These are phyloP conservation scores for Diaporthe longicolla DNA, from an alignment of 2,329 filamentous ascomycete species.

Conservation along the genomic window DNA sequence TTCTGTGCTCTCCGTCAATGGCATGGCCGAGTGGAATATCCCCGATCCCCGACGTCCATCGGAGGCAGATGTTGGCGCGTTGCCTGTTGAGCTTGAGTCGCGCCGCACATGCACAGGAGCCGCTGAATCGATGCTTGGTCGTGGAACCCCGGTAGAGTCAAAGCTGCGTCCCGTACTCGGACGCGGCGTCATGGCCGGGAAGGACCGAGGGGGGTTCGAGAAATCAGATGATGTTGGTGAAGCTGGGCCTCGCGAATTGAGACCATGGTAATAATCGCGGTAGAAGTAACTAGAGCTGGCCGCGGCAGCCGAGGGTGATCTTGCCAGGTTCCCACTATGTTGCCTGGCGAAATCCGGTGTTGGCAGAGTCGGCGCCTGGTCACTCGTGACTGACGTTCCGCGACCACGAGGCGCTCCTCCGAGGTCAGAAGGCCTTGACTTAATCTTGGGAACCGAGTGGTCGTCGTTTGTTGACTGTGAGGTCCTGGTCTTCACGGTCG, in stretches of 20 bases:
- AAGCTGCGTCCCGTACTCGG: constrained; percentile 74
- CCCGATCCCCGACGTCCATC: constrained; percentile 76
- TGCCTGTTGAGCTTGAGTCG: constrained; percentile 70
- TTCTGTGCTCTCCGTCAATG: constrained; percentile 77
- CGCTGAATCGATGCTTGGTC: constrained; percentile 66
- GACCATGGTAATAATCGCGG: constrained; percentile 65
- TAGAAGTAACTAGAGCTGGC: constrained; percentile 69
- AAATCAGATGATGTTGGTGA: constrained; percentile 70
- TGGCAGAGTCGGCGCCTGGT: constrained; percentile 73
- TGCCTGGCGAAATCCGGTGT: constrained; percentile 76
- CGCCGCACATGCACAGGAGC: constrained; percentile 49
- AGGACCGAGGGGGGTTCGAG: constrained; percentile 62
- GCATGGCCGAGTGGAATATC: constrained; percentile 89
- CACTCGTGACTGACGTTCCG: constrained; percentile 73
- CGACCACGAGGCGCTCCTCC: constrained; percentile 65
- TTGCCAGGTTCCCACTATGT: constrained; percentile 75
- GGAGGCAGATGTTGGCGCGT: constrained; percentile 61
- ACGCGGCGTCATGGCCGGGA: constrained; percentile 61
- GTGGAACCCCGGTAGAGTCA: constrained; percentile 65
- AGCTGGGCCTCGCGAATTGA: constrained; percentile 68
- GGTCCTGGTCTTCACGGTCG: constrained; percentile 71
- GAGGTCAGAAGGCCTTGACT: constrained; percentile 64
- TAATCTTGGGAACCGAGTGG: constrained; percentile 64
- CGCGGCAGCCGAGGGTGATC: constrained; percentile 62
- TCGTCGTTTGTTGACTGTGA: constrained; percentile 72